Percentiles rank a stretch among this genome's conserved stretches.
Conservation (phyloP, 78 protist genomes). For the Cavenderia fasciculata region DNA sequence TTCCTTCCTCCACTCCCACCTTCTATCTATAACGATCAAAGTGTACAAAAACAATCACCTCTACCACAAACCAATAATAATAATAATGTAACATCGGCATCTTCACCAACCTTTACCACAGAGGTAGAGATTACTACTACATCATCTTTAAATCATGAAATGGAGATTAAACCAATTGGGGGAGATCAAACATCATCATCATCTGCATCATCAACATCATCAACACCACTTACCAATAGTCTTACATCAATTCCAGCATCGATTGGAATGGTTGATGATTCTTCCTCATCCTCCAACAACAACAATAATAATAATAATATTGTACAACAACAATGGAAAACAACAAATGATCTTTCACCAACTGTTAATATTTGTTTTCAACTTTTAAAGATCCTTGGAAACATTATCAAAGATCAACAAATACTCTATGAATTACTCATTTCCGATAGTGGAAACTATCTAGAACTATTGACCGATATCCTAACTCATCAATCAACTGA, state of each 20-base stretch:
- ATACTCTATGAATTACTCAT: constrained; percentile 22
- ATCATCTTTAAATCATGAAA: neutral
- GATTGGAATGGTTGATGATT: too few relatives aligned
- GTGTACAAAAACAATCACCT: neutral
- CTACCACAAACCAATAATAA: neutral
- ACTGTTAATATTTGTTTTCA: constrained; percentile 15
- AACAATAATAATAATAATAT: neutral
- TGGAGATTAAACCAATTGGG: too few relatives aligned
- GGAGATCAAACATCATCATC: too few relatives aligned
- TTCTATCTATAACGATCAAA: neutral
- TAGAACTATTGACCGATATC: neutral
- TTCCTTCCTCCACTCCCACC: neutral
- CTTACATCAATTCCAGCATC: neutral
- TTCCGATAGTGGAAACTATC: constrained; percentile 16
- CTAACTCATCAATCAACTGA: neutral
- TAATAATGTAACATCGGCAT: neutral
- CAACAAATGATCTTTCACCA: constrained; percentile 5
- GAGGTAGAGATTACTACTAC: too few relatives aligned
- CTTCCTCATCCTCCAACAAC: neutral
- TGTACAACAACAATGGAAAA: neutral
- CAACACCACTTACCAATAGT: constrained; percentile 1
- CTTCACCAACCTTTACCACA: neutral
- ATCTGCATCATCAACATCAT: neutral
- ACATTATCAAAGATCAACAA: constrained; percentile 16
- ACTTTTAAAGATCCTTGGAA: constrained; percentile 38